Evolutionary conservation across 2,329 filamentous ascomycete species (phyloP), one percentile per base, ranked within the genome.

Genomic region (Alternaria consortialis): DNA sequence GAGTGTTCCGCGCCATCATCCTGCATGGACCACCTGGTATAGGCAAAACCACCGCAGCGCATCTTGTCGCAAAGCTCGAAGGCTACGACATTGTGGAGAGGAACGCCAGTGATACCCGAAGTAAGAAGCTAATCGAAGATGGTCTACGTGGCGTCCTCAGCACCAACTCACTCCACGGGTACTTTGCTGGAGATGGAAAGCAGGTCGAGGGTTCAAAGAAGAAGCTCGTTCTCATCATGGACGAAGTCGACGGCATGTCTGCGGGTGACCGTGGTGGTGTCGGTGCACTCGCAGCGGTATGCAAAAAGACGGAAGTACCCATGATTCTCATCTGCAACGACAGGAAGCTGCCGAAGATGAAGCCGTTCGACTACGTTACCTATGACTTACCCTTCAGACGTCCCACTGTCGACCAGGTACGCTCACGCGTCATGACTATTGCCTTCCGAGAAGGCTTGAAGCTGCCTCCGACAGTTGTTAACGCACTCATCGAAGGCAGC

Each of bases 281-380:
- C 48, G 95, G 94, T 52, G 95, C 95, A 31, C 84, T 99, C 58
- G 94, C 95, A 58, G 93, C 95, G 60, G 91, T 97, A 55, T 97
- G 94, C 84, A 97, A 92, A 82, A 97, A 97, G 84, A 95, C 94
- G 0, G 89, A 95, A 69, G 89, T 99, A 25, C 95, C 95, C 1
- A 90, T 99, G 76, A 98, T 99, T 69, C 85, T 99, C 56, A 98
- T 99, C 70, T 99, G 95, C 86, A 99, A 99, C 78, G 95, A 99
- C 75, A 90, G 95, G 69, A 89, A 87, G 67, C 82, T 94, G 64
- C 95, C 91, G 31, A 99, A 99, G 85, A 99, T 99, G 95, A 97
- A 94, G 80, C 95, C 95, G 0, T 99, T 99, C 75, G 94, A 98
- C 76, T 87, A 88, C 72, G 90, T 91, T 53, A 90, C 92, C 2